Base-by-base conservation (phyloP, 768 basidiomycete species). In the Collybiopsis luxurians region DNA sequence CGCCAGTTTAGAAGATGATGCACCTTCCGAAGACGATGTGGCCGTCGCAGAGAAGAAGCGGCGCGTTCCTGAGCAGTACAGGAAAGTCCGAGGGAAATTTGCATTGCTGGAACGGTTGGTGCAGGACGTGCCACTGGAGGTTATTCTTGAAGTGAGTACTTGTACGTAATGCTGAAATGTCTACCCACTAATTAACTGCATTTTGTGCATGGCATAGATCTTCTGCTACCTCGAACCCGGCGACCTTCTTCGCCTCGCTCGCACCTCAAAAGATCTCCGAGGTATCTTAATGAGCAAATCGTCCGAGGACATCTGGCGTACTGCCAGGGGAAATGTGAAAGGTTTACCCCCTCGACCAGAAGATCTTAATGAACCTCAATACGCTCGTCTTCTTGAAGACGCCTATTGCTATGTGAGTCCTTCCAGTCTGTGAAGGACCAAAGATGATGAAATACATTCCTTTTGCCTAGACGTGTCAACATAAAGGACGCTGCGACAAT, bases 301-400 rank as follows among this genome's bases (percentile, higher is more conserved):
- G n/a, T 68, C 79, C 0, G 66, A 71, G 21, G 73, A 74, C 12
- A 71, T 83, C 13, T 85, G 82, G 84, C 77, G 72, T 58, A 61
- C 70, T 26, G 74, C 77, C 30, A 71, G 75, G 21, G 65, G 63
- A 31, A 75, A 75, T 57, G 67, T 82, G 31, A 63, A 68, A 5
- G 73, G 69, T 47, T 62, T 84, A 44, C 84, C 83, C 1, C 71
- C 74, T 42, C 76, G 75, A 46, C 82, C 81, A 4, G 63, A 71
- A 34, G 76, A 71, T 27, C 71, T 84, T 75, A 73, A 67, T 45
- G 81, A 83, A 56, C 77, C 79, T 4, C 70, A 74, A 30, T 85
- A 74, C 69, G 75, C 75, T 7, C 79, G 81, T 61, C 74, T 85
- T 36, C 72, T 70, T 11, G 85, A 81, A 56, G 79, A 76, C 53